These are phyloP conservation scores for Gymnopus androsaceus DNA, from an alignment of 1,284 basidiomycete species.

Conservation along the genomic window DNA sequence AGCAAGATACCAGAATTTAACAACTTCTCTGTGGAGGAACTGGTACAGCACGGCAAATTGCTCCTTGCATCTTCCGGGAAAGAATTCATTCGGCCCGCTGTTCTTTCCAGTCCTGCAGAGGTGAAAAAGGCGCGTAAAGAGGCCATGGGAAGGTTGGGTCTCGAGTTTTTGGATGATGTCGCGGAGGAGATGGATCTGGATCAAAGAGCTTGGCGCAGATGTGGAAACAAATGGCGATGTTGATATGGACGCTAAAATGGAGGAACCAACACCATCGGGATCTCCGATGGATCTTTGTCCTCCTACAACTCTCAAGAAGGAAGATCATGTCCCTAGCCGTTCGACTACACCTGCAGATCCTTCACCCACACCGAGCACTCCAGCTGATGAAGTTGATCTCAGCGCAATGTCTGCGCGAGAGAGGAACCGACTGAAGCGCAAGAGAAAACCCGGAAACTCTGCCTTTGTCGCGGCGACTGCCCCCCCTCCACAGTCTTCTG, in stretches of 20 bases:
- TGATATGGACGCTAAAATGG: slow-evolving; percentile 44
- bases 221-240: slow-evolving; percentile 50
- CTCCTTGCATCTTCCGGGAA: slow-evolving; percentile 87
- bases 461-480: slow-evolving; percentile 64
- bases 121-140: slow-evolving; percentile 82
- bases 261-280: slow-evolving; percentile 34
- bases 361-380: slow-evolving; percentile 48
- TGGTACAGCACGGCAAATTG: slow-evolving; percentile 74
- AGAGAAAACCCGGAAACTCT: slow-evolving; percentile 83
- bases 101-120: slow-evolving; percentile 68
- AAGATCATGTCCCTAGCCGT: slow-evolving; percentile 37
- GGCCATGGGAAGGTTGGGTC: slow-evolving; percentile 78
- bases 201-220: slow-evolving; percentile 72
- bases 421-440: slow-evolving; percentile 87
- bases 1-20: slow-evolving; percentile 76
- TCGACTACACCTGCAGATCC: slow-evolving; percentile 61
- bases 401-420: slow-evolving; percentile 78
- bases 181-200: slow-evolving; percentile 81
- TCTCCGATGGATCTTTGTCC: slow-evolving; percentile 41
- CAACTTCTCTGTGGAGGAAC: slow-evolving; percentile 71
- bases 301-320: slow-evolving; percentile 15
- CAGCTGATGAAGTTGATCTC: slow-evolving; percentile 47
- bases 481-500: slow-evolving; percentile 61
- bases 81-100: slow-evolving; percentile 75
- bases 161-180: slow-evolving; percentile 77